These are phyloP conservation scores for Botryotinia calthae DNA, from an alignment of 2,329 filamentous ascomycete genomes.

Conservation along the genomic window DNA sequence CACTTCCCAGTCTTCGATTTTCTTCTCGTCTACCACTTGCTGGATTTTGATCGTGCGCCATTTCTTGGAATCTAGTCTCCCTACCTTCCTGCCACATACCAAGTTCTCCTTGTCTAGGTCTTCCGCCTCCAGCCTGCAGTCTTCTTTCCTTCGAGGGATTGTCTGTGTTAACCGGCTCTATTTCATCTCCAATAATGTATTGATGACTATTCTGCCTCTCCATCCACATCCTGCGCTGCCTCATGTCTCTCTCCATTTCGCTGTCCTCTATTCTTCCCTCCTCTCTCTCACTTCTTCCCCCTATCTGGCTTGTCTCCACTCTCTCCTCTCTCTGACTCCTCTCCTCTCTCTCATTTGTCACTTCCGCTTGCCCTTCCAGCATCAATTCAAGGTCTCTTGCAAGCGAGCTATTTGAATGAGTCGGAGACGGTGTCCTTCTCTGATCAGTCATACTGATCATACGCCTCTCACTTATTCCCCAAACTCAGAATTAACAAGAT, in stretches of 20 bases:
- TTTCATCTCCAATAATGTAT: not conserved
- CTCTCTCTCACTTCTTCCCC: too few relatives aligned
- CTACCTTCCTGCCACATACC: not conserved
- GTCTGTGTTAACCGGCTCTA: not conserved
- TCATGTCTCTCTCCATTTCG: not conserved
- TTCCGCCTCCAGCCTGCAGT: not conserved
- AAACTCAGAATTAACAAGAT: not conserved
- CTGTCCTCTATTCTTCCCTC: not conserved
- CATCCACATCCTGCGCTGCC: too few relatives aligned
- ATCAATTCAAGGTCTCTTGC: not conserved
- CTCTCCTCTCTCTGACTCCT: not conserved
- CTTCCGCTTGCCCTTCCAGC: not conserved
- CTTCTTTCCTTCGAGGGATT: accelerated
- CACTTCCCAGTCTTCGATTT: not conserved
- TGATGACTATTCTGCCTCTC: not conserved
- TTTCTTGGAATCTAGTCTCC: not conserved
- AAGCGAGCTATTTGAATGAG: accelerated
- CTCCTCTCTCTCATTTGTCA: not conserved
- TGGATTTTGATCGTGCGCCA: not conserved
- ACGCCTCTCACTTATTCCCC: accelerated
- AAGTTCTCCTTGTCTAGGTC: not conserved
- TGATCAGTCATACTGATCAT: not conserved
- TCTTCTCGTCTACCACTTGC: not conserved
- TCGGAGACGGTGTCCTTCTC: not conserved
- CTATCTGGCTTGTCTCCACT: too few relatives aligned